These are phyloP conservation scores for Halophytophthora polymorphica DNA, from an alignment of 352 stramenopile genomes.

Conservation along the genomic window DNA sequence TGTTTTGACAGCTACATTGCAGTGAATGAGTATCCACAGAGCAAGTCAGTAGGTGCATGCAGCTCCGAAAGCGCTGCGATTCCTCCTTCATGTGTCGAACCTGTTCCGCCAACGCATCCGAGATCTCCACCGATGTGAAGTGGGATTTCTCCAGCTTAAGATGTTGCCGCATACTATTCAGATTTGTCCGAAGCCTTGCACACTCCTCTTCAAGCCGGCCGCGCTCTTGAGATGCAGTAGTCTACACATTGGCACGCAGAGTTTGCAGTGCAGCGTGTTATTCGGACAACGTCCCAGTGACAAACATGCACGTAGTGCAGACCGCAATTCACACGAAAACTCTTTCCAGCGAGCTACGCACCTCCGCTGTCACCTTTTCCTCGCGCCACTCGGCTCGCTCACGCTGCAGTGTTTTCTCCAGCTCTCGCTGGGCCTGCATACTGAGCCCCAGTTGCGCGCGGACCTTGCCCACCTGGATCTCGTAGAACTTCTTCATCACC, in stretches of 20 bases:
- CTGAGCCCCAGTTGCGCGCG: slow-evolving; percentile 49
- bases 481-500: slow-evolving; percentile 81
- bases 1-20: slow-evolving; percentile 39
- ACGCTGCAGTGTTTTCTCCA: slow-evolving; percentile 45
- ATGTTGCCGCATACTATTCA: slow-evolving; percentile 26
- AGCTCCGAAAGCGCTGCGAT: neutral
- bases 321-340: neutral
- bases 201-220: slow-evolving; percentile 24
- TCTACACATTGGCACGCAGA: slow-evolving; percentile 1
- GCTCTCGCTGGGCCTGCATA: slow-evolving; percentile 41
- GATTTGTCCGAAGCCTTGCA: slow-evolving; percentile 18
- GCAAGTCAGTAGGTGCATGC: neutral
- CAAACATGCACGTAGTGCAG: neutral
- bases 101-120: slow-evolving; percentile 59
- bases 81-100: slow-evolving; percentile 8
- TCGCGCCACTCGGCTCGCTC: slow-evolving; percentile 34
- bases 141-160: slow-evolving; percentile 67
- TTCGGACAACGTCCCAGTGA: too few species aligned
- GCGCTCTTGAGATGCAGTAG: slow-evolving; percentile 8
- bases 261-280: too few species aligned
- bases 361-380: slow-evolving; percentile 22
- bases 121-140: slow-evolving; percentile 58
- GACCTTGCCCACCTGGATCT: slow-evolving; percentile 77
- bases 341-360: slow-evolving; percentile 1
- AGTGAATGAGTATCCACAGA: neutral